These are phyloP conservation scores for Agrocybe pediades DNA, from an alignment of 768 basidiomycete species.

Conservation along the genomic window DNA sequence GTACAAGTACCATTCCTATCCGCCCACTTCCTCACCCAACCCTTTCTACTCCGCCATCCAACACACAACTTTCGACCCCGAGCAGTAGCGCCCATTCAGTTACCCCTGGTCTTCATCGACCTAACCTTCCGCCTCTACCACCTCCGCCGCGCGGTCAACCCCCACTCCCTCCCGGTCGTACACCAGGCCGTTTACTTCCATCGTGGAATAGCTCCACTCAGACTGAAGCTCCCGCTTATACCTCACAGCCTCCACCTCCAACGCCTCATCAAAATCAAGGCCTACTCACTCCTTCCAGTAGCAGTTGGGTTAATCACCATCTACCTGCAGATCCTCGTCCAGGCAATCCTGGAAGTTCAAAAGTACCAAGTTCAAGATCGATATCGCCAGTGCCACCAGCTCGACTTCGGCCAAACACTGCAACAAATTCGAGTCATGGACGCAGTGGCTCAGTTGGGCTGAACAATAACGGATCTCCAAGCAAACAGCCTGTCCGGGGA, in stretches of 20 bases:
- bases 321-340: conserved; percentile 66
- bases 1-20: conserved; percentile 26
- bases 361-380: conserved; percentile 36
- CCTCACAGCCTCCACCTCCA: conserved; percentile 41
- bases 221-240: conserved; percentile 48
- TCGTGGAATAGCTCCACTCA: conserved; percentile 61
- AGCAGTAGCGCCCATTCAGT: conserved; percentile 33
- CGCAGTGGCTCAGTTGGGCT: conserved; percentile 55
- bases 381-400: conserved; percentile 45
- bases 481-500: conserved; percentile 47
- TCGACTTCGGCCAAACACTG: conserved; percentile 29
- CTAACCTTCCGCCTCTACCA: conserved; percentile 65
- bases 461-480: conserved; percentile 38
- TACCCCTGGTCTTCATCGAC: conserved; percentile 36
- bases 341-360: conserved; percentile 44
- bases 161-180: conserved; percentile 45
- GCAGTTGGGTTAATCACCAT: conserved; percentile 49
- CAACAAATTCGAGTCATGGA: conserved; percentile 36
- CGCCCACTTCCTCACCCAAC: conserved; percentile 55
- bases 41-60: conserved; percentile 30
- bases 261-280: conserved; percentile 38
- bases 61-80: conserved; percentile 28
- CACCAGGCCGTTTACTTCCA: conserved; percentile 37
- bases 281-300: conserved; percentile 45
- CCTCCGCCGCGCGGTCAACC: conserved; percentile 72